A percentile compares a stretch with the other conserved stretches of the same genome.
phyloP scores from a whole-genome alignment of 371 early-diverging fungal genomes.

The Mortierella sp. region DNA sequence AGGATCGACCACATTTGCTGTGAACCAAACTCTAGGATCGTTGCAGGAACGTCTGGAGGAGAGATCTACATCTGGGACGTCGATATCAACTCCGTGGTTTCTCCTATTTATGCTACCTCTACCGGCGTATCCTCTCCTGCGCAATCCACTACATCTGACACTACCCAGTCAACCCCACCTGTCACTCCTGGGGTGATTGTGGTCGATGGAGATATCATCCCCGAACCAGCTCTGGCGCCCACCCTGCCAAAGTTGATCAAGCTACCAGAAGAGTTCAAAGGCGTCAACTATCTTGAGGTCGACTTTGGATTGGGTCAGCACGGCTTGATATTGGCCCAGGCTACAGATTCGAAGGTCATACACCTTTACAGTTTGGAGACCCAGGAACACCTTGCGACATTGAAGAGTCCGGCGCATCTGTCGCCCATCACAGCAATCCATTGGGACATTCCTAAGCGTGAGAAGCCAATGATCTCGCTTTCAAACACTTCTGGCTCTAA shows the following conservation, averaged over 20 bases:
- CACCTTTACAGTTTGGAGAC: slow-evolving; percentile 44
- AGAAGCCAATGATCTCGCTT: slow-evolving; percentile 42
- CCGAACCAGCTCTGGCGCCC: background rate
- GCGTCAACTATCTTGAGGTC: slow-evolving; percentile 36
- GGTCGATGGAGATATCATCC: background rate
- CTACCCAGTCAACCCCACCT: background rate
- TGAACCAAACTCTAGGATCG: slow-evolving; percentile 29
- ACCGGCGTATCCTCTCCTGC: slow-evolving; percentile 22
- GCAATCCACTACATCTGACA: slow-evolving; percentile 2
- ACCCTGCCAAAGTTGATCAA: slow-evolving; percentile 14
- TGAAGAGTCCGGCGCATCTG: slow-evolving; percentile 47
- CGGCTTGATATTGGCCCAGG: slow-evolving; percentile 32
- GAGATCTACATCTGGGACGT: slow-evolving; percentile 48
- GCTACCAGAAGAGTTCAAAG: slow-evolving; percentile 35
- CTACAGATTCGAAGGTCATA: slow-evolving; percentile 25
- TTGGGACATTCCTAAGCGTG: slow-evolving; percentile 40
- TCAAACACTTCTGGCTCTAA: slow-evolving; percentile 19
- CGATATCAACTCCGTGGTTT: slow-evolving; percentile 21
- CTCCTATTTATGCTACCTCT: slow-evolving; percentile 9
- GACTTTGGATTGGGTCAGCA: slow-evolving; percentile 23
- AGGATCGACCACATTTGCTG: slow-evolving; percentile 48
- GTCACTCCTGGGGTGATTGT: background rate
- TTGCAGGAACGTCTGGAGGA: slow-evolving; percentile 45
- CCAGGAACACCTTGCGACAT: slow-evolving; percentile 19
- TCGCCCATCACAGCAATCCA: slow-evolving; percentile 39